These are phyloP conservation scores for Tulasnella sp. DNA, from an alignment of 768 basidiomycete genomes.

Conservation along the genomic window DNA sequence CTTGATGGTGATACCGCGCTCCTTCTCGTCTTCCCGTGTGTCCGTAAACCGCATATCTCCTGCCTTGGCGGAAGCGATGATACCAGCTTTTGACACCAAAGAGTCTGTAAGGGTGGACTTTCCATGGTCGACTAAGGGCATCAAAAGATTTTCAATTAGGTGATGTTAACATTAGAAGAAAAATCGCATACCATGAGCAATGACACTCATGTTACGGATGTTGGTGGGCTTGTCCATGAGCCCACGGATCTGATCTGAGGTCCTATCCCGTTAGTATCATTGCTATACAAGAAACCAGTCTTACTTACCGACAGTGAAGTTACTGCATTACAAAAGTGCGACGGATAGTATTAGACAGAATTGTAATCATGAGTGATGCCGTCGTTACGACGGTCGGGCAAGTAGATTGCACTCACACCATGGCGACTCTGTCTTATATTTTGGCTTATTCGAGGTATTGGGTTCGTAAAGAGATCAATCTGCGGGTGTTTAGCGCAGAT, in stretches of 20 bases:
- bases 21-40: conserved; percentile 96
- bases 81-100: conserved; percentile 98
- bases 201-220: conserved; percentile 92
- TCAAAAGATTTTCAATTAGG: no score
- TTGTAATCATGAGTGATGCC: not conserved
- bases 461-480: not conserved
- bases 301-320: conserved; percentile 76
- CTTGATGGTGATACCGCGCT: conserved; percentile 99
- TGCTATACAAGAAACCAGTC: not conserved
- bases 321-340: conserved; percentile 37
- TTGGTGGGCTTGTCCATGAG: conserved; percentile 88
- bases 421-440: conserved; percentile 41
- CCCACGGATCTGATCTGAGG: conserved; percentile 68
- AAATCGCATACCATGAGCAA: conserved; percentile 64
- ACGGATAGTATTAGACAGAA: not conserved
- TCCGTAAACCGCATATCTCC: conserved; percentile 97
- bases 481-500: conserved; percentile 6
- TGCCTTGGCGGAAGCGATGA: conserved; percentile 88
- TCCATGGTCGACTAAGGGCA: conserved; percentile 99
- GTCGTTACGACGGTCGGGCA: not conserved
- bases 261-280: conserved; percentile 12
- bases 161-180: conserved; percentile 15
- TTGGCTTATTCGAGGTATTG: not conserved
- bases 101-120: conserved; percentile 99
- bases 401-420: conserved; percentile 57